Percentiles rank a stretch among this genome's conserved stretches.
These are phyloP conservation scores for Golubevia pallescens DNA, from an alignment of 1,284 basidiomycete genomes.

Conservation along the genomic window DNA sequence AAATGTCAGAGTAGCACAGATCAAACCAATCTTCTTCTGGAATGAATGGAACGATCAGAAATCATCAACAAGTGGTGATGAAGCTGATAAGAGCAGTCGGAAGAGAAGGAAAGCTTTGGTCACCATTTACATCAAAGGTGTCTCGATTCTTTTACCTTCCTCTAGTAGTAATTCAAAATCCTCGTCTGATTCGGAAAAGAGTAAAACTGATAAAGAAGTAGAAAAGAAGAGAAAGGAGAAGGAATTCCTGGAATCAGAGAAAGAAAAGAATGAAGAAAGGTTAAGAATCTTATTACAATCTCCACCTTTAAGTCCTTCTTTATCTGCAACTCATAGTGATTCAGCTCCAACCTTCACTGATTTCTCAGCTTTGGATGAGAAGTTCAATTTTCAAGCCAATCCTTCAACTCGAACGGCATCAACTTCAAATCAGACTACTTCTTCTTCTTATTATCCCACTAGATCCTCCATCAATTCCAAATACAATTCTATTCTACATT, in stretches of 20 bases:
- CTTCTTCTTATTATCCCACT: slow-evolving; percentile 4
- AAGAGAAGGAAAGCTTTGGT: slow-evolving; percentile 6
- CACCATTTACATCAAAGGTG: slow-evolving; percentile 42
- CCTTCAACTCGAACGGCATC: too few relatives aligned
- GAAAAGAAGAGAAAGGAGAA: slow-evolving; percentile 5
- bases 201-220: background rate
- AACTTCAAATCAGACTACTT: background rate
- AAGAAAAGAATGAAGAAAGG: slow-evolving; percentile 7
- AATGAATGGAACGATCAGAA: slow-evolving; percentile 8
- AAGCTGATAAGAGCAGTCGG: too few relatives aligned
- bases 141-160: slow-evolving; percentile 33
- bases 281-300: slow-evolving; percentile 5
- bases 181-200: too few relatives aligned
- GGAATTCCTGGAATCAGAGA: background rate
- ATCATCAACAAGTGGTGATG: background rate
- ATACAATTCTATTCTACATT: too few relatives aligned
- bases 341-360: too few relatives aligned
- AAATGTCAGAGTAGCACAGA: slow-evolving; percentile 27
- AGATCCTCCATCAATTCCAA: too few relatives aligned
- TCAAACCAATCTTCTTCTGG: slow-evolving; percentile 35
- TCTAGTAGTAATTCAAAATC: slow-evolving; percentile 6
- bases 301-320: background rate
- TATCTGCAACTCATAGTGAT: background rate
- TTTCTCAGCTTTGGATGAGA: too few relatives aligned
- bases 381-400: too few relatives aligned